Base-by-base conservation (phyloP, 345 rosid species). In the Salix koriyanagi region DNA sequence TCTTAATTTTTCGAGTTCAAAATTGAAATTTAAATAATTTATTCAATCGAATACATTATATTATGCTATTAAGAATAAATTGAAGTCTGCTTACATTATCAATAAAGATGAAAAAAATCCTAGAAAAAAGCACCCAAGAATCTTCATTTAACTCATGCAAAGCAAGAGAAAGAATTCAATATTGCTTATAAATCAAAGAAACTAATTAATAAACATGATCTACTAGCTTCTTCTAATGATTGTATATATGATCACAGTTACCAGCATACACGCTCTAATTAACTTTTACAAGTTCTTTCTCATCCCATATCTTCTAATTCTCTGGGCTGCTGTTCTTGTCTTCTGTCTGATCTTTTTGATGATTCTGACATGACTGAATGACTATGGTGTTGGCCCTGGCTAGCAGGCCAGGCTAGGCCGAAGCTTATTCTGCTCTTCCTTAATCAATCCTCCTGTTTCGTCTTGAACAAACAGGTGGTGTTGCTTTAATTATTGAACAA, bases 401-500 rank as follows among this genome's bases (percentile, higher is more conserved):
- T 1, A 54, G 61, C 23, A n/a, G 4, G 71, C n/a, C n/a, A 18
- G 61, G 65, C 67, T 71, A 44, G 48, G 73, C 80, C 13, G 13
- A 56, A 79, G 71, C 80, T 78, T 85, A 80, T 83, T 84, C 75
- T 48, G 74, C 61, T 48, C 75, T 72, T 73, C 82, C 61, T 67
- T 9, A 75, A 69, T 72, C 82, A 80, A 80, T 76, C 65, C 65
- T 67, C 67, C 84, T 78, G 75, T 70, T 76, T 26, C 56, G 73
- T 79, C 74, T 80, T 48, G 69, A 79, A 85, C 74, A 84, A 79
- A 83, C 74, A 84, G 84, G 75, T 54, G 54, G 74, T 70, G 37
- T 36, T 36, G 37, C 37, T 36, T 36, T 36, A 36, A 36, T 86
- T 84, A 84, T 84, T 84, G 78, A 77, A 77, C 84, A 86, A 77